Percentiles rank a stretch among this genome's conserved stretches.
Evolutionary conservation across 306 rosid species (phyloP).

Genomic region (Prunus davidiana): DNA sequence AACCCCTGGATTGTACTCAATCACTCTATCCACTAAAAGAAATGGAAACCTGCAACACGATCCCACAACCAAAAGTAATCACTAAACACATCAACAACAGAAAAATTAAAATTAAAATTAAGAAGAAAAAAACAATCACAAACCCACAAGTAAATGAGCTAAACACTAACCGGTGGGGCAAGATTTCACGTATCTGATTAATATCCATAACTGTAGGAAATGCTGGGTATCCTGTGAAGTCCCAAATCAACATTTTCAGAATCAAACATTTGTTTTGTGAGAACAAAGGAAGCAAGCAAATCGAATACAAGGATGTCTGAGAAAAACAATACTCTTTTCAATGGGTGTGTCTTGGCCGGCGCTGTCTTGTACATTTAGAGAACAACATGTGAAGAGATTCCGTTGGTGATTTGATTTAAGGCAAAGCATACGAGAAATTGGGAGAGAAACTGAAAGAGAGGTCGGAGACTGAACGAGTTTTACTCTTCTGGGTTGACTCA

Average conservation of each 20-base stretch:
- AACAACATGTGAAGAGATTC: conserved; percentile 15
- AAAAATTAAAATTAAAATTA: neutral
- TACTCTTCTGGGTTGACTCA: conserved; percentile 12
- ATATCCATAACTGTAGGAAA: conserved; percentile 83
- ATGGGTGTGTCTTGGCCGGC: conserved; percentile 29
- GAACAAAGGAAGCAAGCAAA: neutral
- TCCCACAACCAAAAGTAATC: neutral
- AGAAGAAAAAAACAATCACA: neutral
- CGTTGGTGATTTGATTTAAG: conserved; percentile 11
- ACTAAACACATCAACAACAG: neutral
- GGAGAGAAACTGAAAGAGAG: conserved; percentile 12
- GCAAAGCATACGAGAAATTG: conserved; percentile 5
- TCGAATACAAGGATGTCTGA: neutral
- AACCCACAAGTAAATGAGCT: neutral
- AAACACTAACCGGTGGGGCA: conserved; percentile 72
- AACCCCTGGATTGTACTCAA: conserved; percentile 42
- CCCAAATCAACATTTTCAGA: neutral
- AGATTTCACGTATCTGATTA: conserved; percentile 69
- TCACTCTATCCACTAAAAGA: conserved; percentile 89
- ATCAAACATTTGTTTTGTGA: neutral
- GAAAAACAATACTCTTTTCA: conserved; percentile 27
- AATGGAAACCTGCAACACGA: conserved; percentile 69
- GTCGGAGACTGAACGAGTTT: conserved; percentile 7
- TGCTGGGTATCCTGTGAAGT: conserved; percentile 65
- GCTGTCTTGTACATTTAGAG: conserved; percentile 14